These are phyloP conservation scores for Leptomonas seymouri DNA, from an alignment of 208 protist species.

Conservation along the genomic window DNA sequence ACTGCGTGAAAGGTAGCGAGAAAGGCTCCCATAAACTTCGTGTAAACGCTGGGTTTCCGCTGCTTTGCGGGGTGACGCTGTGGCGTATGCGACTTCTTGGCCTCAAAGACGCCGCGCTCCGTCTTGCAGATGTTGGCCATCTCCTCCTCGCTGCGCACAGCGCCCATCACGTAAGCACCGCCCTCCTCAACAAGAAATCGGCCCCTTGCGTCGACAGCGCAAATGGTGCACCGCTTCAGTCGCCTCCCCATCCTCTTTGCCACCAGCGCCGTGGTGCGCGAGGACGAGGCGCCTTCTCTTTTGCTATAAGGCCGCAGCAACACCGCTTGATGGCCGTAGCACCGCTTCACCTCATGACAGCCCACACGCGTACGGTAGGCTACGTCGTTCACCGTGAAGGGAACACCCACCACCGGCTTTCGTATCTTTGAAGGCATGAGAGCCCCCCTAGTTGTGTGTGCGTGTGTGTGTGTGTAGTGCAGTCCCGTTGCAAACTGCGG, in stretches of 20 bases:
- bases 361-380: conserved; percentile 27
- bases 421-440: background rate
- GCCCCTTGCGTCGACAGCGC: conserved; percentile 53
- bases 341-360: conserved; percentile 44
- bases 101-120: conserved; percentile 1
- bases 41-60: conserved; percentile 1
- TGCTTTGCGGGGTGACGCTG: background rate
- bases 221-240: conserved; percentile 31
- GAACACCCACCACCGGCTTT: conserved; percentile 4
- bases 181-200: conserved; percentile 49
- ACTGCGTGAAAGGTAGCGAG: conserved; percentile 36
- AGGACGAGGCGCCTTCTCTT: background rate
- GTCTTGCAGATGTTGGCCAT: background rate
- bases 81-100: background rate
- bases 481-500: background rate
- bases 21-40: conserved; percentile 44
- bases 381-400: conserved; percentile 54
- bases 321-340: conserved; percentile 43
- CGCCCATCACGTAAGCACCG: conserved; percentile 35
- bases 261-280: background rate
- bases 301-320: conserved; percentile 27
- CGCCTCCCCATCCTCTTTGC: conserved; percentile 2
- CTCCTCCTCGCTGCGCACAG: background rate
- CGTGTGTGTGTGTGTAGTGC: background rate
- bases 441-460: background rate